These are phyloP conservation scores for Dryas integrifolia DNA, from an alignment of 331 rosid genomes.

Conservation along the genomic window DNA sequence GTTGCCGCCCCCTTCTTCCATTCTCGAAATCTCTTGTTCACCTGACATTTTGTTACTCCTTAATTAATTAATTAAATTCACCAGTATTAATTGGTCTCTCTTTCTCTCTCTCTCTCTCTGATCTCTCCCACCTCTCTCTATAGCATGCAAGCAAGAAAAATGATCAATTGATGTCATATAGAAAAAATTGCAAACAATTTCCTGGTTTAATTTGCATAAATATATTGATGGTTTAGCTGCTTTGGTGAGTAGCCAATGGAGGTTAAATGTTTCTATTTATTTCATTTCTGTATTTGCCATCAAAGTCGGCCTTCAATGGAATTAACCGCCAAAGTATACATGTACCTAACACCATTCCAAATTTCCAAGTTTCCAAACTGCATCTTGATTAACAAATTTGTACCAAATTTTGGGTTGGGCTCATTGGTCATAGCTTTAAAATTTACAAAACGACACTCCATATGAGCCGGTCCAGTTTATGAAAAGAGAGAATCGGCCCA, in stretches of 20 bases:
- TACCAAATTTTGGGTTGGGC: neutral
- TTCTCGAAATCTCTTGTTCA: neutral
- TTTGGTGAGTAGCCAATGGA: conserved; percentile 32
- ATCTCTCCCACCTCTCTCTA: too few relatives aligned
- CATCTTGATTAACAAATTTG: neutral
- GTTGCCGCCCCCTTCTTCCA: conserved; percentile 12
- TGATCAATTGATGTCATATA: too few relatives aligned
- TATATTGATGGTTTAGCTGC: conserved; percentile 32
- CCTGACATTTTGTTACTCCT: neutral
- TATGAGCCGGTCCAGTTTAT: neutral
- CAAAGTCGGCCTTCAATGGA: neutral
- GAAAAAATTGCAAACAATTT: neutral
- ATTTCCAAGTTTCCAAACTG: too few relatives aligned
- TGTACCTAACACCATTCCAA: too few relatives aligned
- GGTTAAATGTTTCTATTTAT: conserved; percentile 6
- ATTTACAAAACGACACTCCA: too few relatives aligned
- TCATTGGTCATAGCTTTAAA: too few relatives aligned
- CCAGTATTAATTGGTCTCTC: too few relatives aligned
- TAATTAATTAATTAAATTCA: neutral
- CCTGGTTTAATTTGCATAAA: neutral
- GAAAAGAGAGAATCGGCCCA: neutral
- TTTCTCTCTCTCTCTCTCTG: neutral
- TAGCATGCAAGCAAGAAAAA: neutral
- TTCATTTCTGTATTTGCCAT: neutral
- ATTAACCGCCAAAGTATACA: neutral